Evolutionary conservation across 2,329 filamentous ascomycete genomes (phyloP), one percentile per base, ranked within the genome.

Genomic region (Fusarium albidum): DNA sequence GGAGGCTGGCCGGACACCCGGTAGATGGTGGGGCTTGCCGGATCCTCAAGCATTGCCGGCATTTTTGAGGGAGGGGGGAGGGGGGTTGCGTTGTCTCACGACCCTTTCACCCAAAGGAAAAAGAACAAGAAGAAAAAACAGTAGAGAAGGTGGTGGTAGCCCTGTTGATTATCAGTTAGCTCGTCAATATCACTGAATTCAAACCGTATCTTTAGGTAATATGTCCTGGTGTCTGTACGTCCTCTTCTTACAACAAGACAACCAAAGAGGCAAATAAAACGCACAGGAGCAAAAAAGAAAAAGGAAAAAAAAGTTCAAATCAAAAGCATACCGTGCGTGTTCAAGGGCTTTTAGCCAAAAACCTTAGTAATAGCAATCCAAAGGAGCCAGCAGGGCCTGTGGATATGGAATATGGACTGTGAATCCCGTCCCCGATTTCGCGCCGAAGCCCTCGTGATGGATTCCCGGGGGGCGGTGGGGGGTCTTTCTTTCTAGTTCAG

Each of bases 21-120:
- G 75, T 88, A 86, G 64, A 91, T 86, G 69, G 86, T 84, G 61
- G 88, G 83, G 68, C 86, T 82, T 35, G 83, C 82, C 54, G 90
- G 90, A 70, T 92, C 90, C 70, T 93, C 89, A 68, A 92, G 82
- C 75, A 91, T 88, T 59, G 90, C 89, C 66, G 89, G 88, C 89
- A 92, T 92, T 63, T 63, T 73, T 75, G 69, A 47, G 48, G 55
- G 39, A 52, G 49, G 34, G 32, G 37, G 39, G 35, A 47, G 48
- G 55, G 39, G 52, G 49, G 34, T 28, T 37, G 39, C 33, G 25
- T 15, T 11, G 7, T 15, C 13, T 26, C 34, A 44, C 37, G 48
- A 55, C 57, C 53, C 34, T 53, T 4, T 46, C 31, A 32, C 47
- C 51, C 37, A 44, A 33, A 38, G 42, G 45, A 27, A 14, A 43